These are phyloP conservation scores for Umbellularia californica DNA, from an alignment of 164 flowering plant species.

Conservation along the genomic window DNA sequence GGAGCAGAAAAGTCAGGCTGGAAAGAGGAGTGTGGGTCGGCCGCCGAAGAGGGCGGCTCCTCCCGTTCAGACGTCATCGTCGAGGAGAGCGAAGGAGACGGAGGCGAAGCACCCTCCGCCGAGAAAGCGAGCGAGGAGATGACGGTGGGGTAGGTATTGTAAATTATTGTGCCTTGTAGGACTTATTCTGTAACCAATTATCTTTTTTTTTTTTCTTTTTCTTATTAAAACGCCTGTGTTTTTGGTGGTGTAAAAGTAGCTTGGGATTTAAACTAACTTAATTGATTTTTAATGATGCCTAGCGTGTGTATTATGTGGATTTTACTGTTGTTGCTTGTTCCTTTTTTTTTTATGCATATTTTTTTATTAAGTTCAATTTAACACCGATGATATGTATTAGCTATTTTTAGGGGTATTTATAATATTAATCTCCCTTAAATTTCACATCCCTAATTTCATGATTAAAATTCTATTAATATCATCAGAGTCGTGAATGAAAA, in stretches of 20 bases:
- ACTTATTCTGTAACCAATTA: conserved; percentile 2
- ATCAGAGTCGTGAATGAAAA: too few relatives aligned
- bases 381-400: too few relatives aligned
- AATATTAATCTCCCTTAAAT: too few relatives aligned
- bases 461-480: too few relatives aligned
- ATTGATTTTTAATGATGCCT: background rate
- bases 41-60: conserved; percentile 53
- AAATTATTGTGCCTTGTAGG: conserved; percentile 8
- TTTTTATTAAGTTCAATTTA: too few relatives aligned
- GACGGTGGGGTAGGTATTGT: conserved; percentile 9
- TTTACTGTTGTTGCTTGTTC: too few relatives aligned
- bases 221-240: background rate
- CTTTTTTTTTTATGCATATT: too few relatives aligned
- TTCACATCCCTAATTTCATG: accelerated
- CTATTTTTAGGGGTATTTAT: too few relatives aligned
- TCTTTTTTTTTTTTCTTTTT: background rate
- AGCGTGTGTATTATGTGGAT: too few relatives aligned
- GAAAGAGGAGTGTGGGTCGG: conserved; percentile 54
- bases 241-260: background rate
- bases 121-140: conserved; percentile 52
- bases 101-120: conserved; percentile 15
- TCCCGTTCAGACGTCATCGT: background rate
- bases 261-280: background rate
- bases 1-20: conserved; percentile 20
- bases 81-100: conserved; percentile 22